phyloP scores from a whole-genome alignment of 805 yeast genomes.

The Saturnispora besseyi region DNA sequence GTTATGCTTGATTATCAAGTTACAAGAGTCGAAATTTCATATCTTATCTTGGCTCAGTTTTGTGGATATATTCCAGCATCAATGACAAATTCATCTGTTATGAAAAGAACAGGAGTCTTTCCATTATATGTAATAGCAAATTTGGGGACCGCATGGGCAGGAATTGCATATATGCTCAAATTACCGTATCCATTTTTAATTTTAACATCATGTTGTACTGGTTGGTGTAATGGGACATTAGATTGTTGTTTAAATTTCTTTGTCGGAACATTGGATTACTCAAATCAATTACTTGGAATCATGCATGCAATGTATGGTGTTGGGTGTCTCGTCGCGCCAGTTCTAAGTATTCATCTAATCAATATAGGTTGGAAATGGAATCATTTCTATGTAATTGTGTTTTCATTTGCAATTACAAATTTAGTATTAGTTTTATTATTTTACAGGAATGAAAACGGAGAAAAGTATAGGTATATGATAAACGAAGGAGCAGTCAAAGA shows the following conservation, averaged over 20 bases:
- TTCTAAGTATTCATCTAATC: slow-evolving; percentile 34
- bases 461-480: slow-evolving; percentile 31
- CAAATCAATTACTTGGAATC: slow-evolving; percentile 42
- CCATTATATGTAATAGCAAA: slow-evolving; percentile 33
- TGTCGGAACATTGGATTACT: slow-evolving; percentile 37
- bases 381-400: slow-evolving; percentile 34
- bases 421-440: slow-evolving; percentile 21
- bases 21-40: slow-evolving; percentile 39
- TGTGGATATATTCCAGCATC: slow-evolving; percentile 50
- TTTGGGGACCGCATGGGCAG: slow-evolving; percentile 3
- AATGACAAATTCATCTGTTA: slow-evolving; percentile 35
- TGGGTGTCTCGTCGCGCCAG: slow-evolving; percentile 45
- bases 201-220: slow-evolving; percentile 33
- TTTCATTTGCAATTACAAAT: slow-evolving; percentile 21
- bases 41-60: slow-evolving; percentile 43
- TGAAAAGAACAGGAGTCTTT: slow-evolving; percentile 37
- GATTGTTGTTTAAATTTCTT: slow-evolving; percentile 51
- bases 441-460: slow-evolving; percentile 37
- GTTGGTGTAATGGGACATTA: slow-evolving; percentile 47
- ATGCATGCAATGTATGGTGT: slow-evolving; percentile 46
- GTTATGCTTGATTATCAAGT: slow-evolving; percentile 39
- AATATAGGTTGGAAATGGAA: slow-evolving; percentile 35
- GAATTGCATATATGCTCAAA: slow-evolving; percentile 28
- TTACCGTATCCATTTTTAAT: slow-evolving; percentile 38
- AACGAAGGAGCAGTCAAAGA: slow-evolving; percentile 1